Percentiles rank a stretch among this genome's conserved stretches.
These are phyloP conservation scores for Fusarium fujikuroi DNA, from an alignment of 2,329 filamentous ascomycete genomes.

Conservation along the genomic window DNA sequence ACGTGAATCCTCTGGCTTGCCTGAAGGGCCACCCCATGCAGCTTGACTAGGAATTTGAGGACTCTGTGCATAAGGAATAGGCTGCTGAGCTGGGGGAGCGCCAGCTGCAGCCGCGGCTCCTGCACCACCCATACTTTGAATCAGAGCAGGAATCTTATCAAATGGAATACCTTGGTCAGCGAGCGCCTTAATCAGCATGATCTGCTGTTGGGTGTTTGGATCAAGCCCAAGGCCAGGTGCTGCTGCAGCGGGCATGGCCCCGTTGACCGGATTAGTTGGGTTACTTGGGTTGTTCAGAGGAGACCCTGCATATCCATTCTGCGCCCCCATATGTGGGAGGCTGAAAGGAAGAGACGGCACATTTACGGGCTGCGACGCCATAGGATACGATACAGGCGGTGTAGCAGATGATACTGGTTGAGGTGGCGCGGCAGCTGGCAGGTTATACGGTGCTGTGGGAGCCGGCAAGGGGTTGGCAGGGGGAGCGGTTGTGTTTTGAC, in stretches of 20 bases:
- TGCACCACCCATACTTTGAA: constrained; percentile 62
- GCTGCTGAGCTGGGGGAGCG: constrained; percentile 41
- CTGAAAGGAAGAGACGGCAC: constrained; percentile 59
- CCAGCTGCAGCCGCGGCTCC: constrained; percentile 48
- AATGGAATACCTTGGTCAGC: constrained; percentile 79
- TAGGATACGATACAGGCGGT: constrained; percentile 52
- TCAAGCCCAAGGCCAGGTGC: constrained; percentile 54
- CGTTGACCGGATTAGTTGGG: constrained; percentile 44
- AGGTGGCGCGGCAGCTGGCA: constrained; percentile 48
- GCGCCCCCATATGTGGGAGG: constrained; percentile 50
- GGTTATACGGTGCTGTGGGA: constrained; percentile 57
- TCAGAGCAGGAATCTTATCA: constrained; percentile 75
- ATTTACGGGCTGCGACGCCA: constrained; percentile 69
- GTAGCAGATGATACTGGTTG: constrained; percentile 48
- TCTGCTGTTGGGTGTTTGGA: constrained; percentile 73
- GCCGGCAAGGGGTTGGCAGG: constrained; percentile 53
- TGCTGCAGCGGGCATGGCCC: constrained; percentile 49
- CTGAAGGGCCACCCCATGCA: constrained; percentile 47
- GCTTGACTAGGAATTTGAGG: constrained; percentile 52
- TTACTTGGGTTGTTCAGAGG: constrained; percentile 45
- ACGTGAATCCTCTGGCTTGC: constrained; percentile 59
- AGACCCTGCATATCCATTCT: constrained; percentile 48
- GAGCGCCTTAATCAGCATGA: constrained; percentile 79
- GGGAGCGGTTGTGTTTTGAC: constrained; percentile 70
- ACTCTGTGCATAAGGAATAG: constrained; percentile 55